These are phyloP conservation scores for Melanopsichium pennsylvanicum DNA, from an alignment of 1,284 basidiomycete species.

Conservation along the genomic window DNA sequence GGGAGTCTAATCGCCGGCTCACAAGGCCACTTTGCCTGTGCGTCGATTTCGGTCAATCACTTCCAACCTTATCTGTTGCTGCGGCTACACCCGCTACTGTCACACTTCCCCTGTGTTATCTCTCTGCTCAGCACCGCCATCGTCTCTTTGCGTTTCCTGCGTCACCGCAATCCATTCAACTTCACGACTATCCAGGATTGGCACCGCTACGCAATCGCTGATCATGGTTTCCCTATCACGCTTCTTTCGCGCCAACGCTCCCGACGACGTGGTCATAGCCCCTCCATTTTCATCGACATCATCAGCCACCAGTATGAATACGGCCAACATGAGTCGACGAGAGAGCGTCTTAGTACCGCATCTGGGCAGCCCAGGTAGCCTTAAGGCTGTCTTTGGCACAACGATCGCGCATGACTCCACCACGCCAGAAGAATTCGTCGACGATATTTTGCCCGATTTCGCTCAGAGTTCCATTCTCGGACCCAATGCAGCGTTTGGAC, in stretches of 20 bases:
- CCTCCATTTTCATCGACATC: slow-evolving; percentile 5
- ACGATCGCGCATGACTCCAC: neutral
- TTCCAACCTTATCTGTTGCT: neutral
- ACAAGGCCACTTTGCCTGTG: slow-evolving; percentile 7
- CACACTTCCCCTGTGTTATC: neutral
- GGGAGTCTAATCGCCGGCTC: slow-evolving; percentile 31
- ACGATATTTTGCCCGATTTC: slow-evolving; percentile 21
- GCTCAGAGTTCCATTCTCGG: slow-evolving; percentile 7
- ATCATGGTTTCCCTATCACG: slow-evolving; percentile 25
- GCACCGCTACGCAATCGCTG: no score
- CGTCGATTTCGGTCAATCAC: no score
- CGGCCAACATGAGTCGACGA: slow-evolving; percentile 6
- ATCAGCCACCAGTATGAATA: neutral
- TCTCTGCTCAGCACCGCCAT: neutral
- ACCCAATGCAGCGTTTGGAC: slow-evolving; percentile 13
- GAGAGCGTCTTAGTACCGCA: neutral
- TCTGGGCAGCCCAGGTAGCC: slow-evolving; percentile 26
- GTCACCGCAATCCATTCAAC: no score
- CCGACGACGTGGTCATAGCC: neutral
- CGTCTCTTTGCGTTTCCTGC: neutral
- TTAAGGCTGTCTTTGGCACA: slow-evolving; percentile 19
- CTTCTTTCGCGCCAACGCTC: slow-evolving; percentile 4
- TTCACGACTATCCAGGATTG: no score
- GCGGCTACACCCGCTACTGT: slow-evolving; percentile 1
- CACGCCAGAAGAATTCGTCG: slow-evolving; percentile 10